These are phyloP conservation scores for Neofusicoccum kwambonambiense DNA, from an alignment of 2,329 filamentous ascomycete species.

Conservation along the genomic window DNA sequence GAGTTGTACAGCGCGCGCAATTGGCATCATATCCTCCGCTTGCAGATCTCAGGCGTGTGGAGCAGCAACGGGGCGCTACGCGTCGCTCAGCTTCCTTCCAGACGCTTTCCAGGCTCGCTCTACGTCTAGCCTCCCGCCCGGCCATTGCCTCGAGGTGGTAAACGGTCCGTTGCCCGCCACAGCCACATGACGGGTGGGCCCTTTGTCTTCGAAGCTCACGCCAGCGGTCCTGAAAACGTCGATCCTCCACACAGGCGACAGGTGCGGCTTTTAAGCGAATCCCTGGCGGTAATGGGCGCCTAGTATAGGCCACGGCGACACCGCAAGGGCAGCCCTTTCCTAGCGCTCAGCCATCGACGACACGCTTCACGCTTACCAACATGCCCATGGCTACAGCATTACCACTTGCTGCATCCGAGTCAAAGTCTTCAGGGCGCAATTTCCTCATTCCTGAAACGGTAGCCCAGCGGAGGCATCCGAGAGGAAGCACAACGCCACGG, in stretches of 20 bases:
- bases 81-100: slow-evolving; percentile 10
- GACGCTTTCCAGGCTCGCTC: slow-evolving; percentile 1
- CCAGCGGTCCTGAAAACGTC: slow-evolving; percentile 14
- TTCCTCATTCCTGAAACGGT: slow-evolving; percentile 4
- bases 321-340: slow-evolving; percentile 1
- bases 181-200: slow-evolving; percentile 3
- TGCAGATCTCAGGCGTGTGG: slow-evolving; percentile 6
- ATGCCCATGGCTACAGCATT: slow-evolving; percentile 6
- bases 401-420: slow-evolving; percentile 6
- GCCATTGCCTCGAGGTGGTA: not conserved
- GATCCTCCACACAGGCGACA: slow-evolving; percentile 10
- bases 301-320: slow-evolving; percentile 16
- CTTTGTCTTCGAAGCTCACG: slow-evolving; percentile 9
- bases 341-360: slow-evolving; percentile 15
- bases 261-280: slow-evolving; percentile 7
- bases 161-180: slow-evolving; percentile 17
- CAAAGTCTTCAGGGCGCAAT: slow-evolving; percentile 7
- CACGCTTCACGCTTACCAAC: slow-evolving; percentile 3
- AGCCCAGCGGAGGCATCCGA: not conserved
- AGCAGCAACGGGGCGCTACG: slow-evolving; percentile 2
- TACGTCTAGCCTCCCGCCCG: slow-evolving; percentile 8
- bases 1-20: slow-evolving; percentile 16
- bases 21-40: slow-evolving; percentile 7
- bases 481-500: slow-evolving; percentile 3
- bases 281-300: slow-evolving; percentile 10